These are phyloP conservation scores for Cicer cuneatum DNA, from an alignment of 306 rosid species.

Conservation along the genomic window DNA sequence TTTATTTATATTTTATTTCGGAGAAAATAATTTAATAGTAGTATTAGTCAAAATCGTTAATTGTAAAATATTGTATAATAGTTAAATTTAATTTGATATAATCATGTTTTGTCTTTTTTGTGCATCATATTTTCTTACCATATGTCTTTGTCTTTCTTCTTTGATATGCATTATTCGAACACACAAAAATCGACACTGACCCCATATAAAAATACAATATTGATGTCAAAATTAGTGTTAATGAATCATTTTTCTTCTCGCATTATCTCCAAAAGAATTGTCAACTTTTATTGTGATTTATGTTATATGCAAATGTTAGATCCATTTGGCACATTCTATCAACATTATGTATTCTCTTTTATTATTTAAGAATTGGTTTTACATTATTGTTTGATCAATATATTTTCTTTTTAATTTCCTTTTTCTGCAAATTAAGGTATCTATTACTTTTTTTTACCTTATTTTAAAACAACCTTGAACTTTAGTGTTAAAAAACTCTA, in stretches of 20 bases:
- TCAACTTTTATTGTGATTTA: constrained; percentile 10
- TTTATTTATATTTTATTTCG: too few relatives aligned
- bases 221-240: too few relatives aligned
- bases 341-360: not conserved
- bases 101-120: constrained; percentile 19
- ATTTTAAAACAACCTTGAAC: not conserved
- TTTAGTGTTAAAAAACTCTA: not conserved
- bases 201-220: too few relatives aligned
- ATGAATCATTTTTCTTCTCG: too few relatives aligned
- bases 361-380: constrained; percentile 1
- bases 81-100: constrained; percentile 49
- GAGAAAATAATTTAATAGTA: not conserved
- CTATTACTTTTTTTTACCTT: too few relatives aligned
- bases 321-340: not conserved
- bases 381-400: not conserved
- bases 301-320: not conserved
- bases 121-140: constrained; percentile 14
- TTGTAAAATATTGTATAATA: constrained; percentile 40
- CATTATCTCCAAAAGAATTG: not conserved
- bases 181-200: too few relatives aligned
- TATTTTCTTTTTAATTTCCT: too few relatives aligned
- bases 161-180: not conserved
- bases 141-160: constrained; percentile 22
- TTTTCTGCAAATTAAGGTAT: too few relatives aligned
- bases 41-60: constrained; percentile 27